phyloP scores from a whole-genome alignment of 768 basidiomycete genomes.

The Boletales sp. region DNA sequence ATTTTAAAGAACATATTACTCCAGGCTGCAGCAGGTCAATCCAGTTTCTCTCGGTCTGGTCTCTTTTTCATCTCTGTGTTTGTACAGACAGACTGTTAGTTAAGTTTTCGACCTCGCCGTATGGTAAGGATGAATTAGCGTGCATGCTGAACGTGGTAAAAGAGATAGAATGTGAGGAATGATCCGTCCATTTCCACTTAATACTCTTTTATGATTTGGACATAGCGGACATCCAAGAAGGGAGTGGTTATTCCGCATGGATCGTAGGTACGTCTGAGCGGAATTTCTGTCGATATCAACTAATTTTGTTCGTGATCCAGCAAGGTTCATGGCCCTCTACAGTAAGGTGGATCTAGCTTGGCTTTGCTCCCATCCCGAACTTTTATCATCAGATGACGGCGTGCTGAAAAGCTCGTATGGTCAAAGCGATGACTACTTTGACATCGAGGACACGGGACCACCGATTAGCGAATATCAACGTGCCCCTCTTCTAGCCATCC shows the following conservation, averaged over 20 bases:
- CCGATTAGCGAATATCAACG: constrained; percentile 17
- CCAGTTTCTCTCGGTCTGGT: neutral
- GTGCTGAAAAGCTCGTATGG: constrained; percentile 28
- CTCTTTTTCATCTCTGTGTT: neutral
- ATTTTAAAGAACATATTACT: constrained; percentile 21
- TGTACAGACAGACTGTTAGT: constrained; percentile 25
- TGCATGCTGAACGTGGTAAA: constrained; percentile 29
- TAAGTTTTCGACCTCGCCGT: constrained; percentile 33
- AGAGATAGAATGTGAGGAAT: constrained; percentile 22
- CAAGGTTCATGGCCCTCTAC: constrained; percentile 29
- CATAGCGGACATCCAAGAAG: constrained; percentile 10
- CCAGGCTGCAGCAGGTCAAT: constrained; percentile 29
- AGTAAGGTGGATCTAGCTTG: constrained; percentile 15
- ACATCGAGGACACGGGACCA: constrained; percentile 22
- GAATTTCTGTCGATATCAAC: neutral
- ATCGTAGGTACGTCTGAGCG: constrained; percentile 18
- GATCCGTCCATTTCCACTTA: neutral
- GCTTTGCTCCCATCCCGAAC: neutral
- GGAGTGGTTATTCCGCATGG: constrained; percentile 19
- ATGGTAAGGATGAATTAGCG: constrained; percentile 15
- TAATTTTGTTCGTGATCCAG: constrained; percentile 10
- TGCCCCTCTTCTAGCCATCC: constrained; percentile 13
- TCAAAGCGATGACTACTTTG: constrained; percentile 29
- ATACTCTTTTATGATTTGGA: neutral
- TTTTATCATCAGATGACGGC: constrained; percentile 20